phyloP scores from a whole-genome alignment of 2,329 filamentous ascomycete genomes.

The Penicillium sp. region DNA sequence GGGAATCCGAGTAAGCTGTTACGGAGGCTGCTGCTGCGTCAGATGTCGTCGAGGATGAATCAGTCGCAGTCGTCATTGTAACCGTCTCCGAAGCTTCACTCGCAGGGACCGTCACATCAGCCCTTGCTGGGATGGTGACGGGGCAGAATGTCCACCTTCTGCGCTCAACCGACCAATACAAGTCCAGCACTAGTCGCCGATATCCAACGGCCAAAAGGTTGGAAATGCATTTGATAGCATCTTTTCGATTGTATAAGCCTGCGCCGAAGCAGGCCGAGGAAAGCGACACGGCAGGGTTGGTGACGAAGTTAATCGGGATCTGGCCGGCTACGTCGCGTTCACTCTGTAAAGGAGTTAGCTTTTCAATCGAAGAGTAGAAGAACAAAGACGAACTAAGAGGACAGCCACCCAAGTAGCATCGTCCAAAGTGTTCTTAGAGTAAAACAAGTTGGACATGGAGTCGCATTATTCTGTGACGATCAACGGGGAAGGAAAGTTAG shows the following conservation, averaged over 20 bases:
- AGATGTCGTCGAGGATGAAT: slow-evolving; percentile 17
- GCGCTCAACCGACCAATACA: slow-evolving; percentile 58
- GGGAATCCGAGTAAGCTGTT: slow-evolving; percentile 21
- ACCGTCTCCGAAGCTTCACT: slow-evolving; percentile 11
- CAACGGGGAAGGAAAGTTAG: slow-evolving; percentile 6
- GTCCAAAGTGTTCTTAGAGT: slow-evolving; percentile 35
- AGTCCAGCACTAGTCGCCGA: slow-evolving; percentile 53
- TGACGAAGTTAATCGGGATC: slow-evolving; percentile 60
- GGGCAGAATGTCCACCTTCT: slow-evolving; percentile 58
- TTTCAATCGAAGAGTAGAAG: neutral
- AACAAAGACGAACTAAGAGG: slow-evolving; percentile 32
- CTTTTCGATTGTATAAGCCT: slow-evolving; percentile 50
- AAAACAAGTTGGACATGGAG: slow-evolving; percentile 42
- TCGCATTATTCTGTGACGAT: neutral
- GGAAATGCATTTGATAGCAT: slow-evolving; percentile 54
- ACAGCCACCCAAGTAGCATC: slow-evolving; percentile 38
- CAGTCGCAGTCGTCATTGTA: slow-evolving; percentile 20
- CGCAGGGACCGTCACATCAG: slow-evolving; percentile 20
- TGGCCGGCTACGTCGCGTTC: slow-evolving; percentile 57
- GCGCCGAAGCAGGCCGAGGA: slow-evolving; percentile 55
- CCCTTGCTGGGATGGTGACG: slow-evolving; percentile 44
- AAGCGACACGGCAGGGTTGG: slow-evolving; percentile 53
- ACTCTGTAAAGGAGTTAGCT: slow-evolving; percentile 42
- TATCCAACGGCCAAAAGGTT: slow-evolving; percentile 59
- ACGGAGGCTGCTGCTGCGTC: slow-evolving; percentile 20